Conservation (phyloP, 1,139 yeast species). For the Wickerhamiella pararugosa region DNA sequence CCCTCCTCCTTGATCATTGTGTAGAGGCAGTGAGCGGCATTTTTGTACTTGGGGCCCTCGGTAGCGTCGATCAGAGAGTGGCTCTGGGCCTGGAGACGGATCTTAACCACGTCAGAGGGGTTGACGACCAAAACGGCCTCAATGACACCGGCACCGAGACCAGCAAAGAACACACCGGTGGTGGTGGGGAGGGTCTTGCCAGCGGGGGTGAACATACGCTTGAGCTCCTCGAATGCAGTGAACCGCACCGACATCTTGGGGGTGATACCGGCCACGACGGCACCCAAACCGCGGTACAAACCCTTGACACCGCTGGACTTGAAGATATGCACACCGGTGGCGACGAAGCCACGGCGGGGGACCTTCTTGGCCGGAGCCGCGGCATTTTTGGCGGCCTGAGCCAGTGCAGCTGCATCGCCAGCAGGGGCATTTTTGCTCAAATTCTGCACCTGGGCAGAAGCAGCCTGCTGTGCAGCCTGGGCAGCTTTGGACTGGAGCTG, state of each 20-base stretch:
- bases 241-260: conserved; percentile 98
- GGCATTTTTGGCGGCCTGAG: conserved; percentile 11
- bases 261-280: conserved; percentile 91
- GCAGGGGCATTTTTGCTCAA: conserved; percentile 7
- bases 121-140: conserved; percentile 91
- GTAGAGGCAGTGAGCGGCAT: conserved; percentile 84
- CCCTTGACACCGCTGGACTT: conserved; percentile 73
- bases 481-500: conserved; percentile 36
- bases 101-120: conserved; percentile 95
- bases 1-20: conserved; percentile 87
- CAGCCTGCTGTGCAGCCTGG: conserved; percentile 14
- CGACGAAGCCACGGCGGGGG: conserved; percentile 72
- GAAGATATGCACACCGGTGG: conserved; percentile 67
- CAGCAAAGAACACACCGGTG: conserved; percentile 59
- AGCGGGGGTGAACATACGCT: conserved; percentile 40
- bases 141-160: conserved; percentile 95
- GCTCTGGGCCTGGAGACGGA: conserved; percentile 90
- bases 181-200: conserved; percentile 53
- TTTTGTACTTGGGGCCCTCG: conserved; percentile 70
- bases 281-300: conserved; percentile 89
- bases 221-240: conserved; percentile 83
- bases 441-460: conserved; percentile 10
- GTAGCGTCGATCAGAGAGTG: conserved; percentile 77
- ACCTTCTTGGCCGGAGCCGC: conserved; percentile 15
- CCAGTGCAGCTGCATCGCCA: conserved; percentile 28